Evolutionary conservation across 2,329 filamentous ascomycete genomes (phyloP).

Genomic region (Colletotrichum limetticola): DNA sequence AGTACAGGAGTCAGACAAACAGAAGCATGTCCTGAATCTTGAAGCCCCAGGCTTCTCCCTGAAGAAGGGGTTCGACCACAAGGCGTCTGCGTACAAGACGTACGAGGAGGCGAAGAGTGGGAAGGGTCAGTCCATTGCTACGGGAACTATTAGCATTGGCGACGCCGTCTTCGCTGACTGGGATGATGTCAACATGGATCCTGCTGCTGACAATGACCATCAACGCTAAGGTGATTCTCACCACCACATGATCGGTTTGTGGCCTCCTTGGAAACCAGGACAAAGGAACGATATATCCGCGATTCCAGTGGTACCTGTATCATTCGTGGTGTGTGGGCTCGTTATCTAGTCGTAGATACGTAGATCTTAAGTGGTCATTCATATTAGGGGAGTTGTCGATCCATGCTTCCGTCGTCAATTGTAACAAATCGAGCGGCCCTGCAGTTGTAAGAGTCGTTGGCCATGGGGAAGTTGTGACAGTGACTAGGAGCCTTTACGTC

Average conservation of each 20-base stretch:
- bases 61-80: background rate
- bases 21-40: background rate
- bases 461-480: too few species aligned
- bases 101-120: background rate
- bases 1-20: background rate
- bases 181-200: background rate
- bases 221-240: background rate
- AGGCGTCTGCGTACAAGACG: background rate
- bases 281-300: background rate
- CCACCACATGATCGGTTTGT: background rate
- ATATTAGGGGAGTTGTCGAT: background rate
- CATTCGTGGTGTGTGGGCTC: background rate
- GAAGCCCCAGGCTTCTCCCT: background rate
- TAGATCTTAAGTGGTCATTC: background rate
- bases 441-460: too few species aligned
- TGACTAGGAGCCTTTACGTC: too few species aligned
- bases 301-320: background rate
- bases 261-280: background rate
- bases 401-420: background rate
- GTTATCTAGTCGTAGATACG: background rate
- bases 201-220: background rate
- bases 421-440: background rate
- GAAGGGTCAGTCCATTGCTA: background rate
- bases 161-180: background rate
- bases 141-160: background rate